phyloP scores from a whole-genome alignment of 257 asterid genomes.

The Echites panduratus region DNA sequence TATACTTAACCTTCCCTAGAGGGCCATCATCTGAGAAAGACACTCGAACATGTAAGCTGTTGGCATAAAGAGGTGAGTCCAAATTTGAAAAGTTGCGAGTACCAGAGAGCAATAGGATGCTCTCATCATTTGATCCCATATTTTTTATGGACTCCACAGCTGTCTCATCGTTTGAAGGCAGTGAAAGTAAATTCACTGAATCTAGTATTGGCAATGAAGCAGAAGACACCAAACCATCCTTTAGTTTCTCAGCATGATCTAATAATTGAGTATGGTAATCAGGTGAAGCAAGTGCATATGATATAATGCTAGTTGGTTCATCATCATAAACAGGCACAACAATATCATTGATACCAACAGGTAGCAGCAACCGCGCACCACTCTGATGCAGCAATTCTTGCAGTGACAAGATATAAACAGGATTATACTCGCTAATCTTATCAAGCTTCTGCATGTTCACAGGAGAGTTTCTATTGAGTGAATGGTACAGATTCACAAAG shows the following conservation, averaged over 20 bases:
- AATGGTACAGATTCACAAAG: conserved; percentile 32
- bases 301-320: conserved; percentile 70
- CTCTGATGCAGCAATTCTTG: conserved; percentile 48
- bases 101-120: conserved; percentile 29
- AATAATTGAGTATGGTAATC: conserved; percentile 44
- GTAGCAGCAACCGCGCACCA: conserved; percentile 55
- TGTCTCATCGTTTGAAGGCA: conserved; percentile 44
- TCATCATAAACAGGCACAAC: conserved; percentile 67
- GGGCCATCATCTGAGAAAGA: conserved; percentile 58
- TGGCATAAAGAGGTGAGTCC: conserved; percentile 40
- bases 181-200: conserved; percentile 40
- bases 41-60: conserved; percentile 45
- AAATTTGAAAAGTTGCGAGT: conserved; percentile 40
- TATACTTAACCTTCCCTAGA: conserved; percentile 61
- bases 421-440: conserved; percentile 40
- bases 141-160: conserved; percentile 33
- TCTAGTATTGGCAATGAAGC: conserved; percentile 46
- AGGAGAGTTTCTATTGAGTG: conserved; percentile 34
- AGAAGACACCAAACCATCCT: conserved; percentile 33
- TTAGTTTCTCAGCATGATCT: conserved; percentile 41
- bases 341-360: conserved; percentile 38
- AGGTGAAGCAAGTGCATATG: conserved; percentile 52
- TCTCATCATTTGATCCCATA: conserved; percentile 37
- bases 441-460: conserved; percentile 35
- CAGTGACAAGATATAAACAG: conserved; percentile 49